Evolutionary conservation across 805 yeast species (phyloP), one percentile per base, ranked within the genome.

Genomic region (Saccharomycopsis sp.): DNA sequence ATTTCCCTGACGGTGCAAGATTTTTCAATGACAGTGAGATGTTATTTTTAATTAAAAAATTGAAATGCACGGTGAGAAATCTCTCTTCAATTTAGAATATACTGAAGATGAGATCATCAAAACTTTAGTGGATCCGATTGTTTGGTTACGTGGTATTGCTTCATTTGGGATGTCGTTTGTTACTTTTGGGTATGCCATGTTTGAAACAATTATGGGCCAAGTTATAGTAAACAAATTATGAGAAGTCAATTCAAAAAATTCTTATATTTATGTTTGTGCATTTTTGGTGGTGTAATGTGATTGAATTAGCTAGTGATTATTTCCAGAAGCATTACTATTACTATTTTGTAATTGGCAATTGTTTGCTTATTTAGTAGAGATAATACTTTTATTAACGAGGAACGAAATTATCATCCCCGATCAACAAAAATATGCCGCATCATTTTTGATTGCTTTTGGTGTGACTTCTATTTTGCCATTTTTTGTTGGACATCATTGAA

Each of bases 1-100:
- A 81, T 58, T 80, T 80, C 69, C 88, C 88, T 2, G 87, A 81
- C 60, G 74, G 77, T 48, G 75, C 80, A 14, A 65, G 72, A 56
- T 80, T 71, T 56, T 56, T 77, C 44, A 68, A 62, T 17, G 63
- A 57, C 2, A 68, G 70, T 51, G 85, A 80, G 58, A 66, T 72
- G n/a, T 52, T 50, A 2, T 80, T 74, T 56, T 56, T 81, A 46
- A 74, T 72, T 54, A 66, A 66, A 40, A 81, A 81, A 58, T 69
- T 81, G 31, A 66, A 41, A 59, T 74, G n/a, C 75, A 68, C 50
- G 56, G 65, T 40, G 43, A 40, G 13, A 62, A 66, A 31, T 73
- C 81, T n/a, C 71, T 73, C 21, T 72, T 57, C 51, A 79, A 75
- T 45, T 55, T 64, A 41, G 69, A 70, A 44, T 66, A 70, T 51